Evolutionary conservation across 2,329 filamentous ascomycete species (phyloP).

Genomic region (Fusarium armeniacum): DNA sequence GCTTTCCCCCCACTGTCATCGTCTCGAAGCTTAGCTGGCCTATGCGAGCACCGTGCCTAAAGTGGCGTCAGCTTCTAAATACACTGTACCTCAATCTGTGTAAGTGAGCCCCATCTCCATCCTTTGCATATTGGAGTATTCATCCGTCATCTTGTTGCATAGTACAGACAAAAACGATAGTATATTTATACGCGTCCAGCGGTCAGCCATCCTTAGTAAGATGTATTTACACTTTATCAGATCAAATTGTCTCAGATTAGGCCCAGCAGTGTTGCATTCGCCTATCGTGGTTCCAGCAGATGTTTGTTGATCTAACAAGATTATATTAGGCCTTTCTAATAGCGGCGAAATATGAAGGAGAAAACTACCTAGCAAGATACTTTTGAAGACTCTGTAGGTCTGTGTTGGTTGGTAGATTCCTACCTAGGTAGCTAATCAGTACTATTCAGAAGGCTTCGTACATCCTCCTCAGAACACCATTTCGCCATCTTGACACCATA

Average conservation of each 20-base stretch:
- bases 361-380: background rate
- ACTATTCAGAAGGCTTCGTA: background rate
- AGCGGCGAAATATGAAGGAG: no score
- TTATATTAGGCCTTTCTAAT: background rate
- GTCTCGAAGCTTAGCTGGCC: constrained; percentile 50
- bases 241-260: no score
- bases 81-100: constrained; percentile 19
- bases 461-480: background rate
- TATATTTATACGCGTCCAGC: background rate
- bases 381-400: background rate
- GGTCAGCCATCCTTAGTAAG: background rate
- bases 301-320: background rate
- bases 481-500: background rate
- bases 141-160: background rate
- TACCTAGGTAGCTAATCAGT: no score
- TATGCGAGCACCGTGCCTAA: constrained; percentile 42
- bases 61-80: rapidly evolving
- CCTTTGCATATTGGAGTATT: background rate
- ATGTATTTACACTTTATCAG: no score
- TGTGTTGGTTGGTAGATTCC: background rate
- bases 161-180: background rate
- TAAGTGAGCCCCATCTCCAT: constrained; percentile 12
- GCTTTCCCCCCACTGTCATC: constrained; percentile 48
- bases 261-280: constrained; percentile 7
- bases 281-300: constrained; percentile 3